Evolutionary conservation across 208 protist genomes (phyloP), one percentile per base, ranked within the genome.

Genomic region (Leishmania mexicana): DNA sequence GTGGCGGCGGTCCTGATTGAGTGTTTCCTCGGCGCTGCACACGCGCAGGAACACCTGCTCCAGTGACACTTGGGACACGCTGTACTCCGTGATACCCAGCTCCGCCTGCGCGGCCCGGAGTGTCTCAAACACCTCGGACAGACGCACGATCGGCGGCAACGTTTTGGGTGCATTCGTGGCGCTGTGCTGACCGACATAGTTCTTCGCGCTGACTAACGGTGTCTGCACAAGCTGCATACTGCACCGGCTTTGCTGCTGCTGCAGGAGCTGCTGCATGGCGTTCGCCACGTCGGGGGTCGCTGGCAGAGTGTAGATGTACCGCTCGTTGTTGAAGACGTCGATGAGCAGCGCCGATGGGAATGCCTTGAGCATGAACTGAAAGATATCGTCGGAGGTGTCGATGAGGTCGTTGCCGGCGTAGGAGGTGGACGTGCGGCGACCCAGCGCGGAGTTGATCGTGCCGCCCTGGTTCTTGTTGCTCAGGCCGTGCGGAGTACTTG

Each of bases 1-100:
- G 53, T 60, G 47, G 47, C 40, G 76, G 72, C 81, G 70, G 51
- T 74, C 60, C n/a, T 60, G 74, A 38, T 58, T 49, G 40, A 58
- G 64, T 4, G 74, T 75, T 47, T 81, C 76, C 49, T 82, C 80
- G n/a, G 87, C 71, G 45, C 75, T 83, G 38, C 88, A 87, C 60
- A 95, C 80, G 40, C 85, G 88, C 60, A 96, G 78, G 68, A 96
- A 94, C 38, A 95, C 88, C 70, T 92, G 91, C 83, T 95, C 93
- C 42, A 96, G 85, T 19, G 89, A 92, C 2, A 91, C 90, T 67
- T 95, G 93, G 24, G 84, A 89, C 45, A 96, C 87, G 70, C 84
- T 91, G 84, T 96, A 96, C 79, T 96, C 87, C 17, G 87, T 91
- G 72, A 96, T 90, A 76, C 85, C 83, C 15, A 94, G 83, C 15